Conservation (phyloP, 331 rosid genomes). For the Malus hybrid region DNA sequence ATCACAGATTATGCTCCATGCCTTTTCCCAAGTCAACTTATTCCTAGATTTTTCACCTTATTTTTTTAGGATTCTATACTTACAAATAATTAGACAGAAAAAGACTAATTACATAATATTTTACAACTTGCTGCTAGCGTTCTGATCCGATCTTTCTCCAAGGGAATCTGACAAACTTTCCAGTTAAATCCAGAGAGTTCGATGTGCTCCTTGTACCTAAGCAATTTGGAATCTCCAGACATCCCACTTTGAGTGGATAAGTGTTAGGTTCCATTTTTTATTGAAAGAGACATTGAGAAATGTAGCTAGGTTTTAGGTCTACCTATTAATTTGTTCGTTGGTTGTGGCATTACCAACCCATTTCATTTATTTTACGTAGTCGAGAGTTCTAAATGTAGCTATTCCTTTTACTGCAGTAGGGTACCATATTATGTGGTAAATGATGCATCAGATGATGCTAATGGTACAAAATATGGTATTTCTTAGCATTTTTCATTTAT, state of each 20-base stretch:
- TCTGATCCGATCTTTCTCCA: constrained; percentile 7
- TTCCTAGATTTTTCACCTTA: neutral
- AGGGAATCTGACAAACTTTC: constrained; percentile 29
- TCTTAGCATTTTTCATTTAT: too few species aligned
- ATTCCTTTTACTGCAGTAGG: neutral
- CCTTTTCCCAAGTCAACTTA: constrained; percentile 13
- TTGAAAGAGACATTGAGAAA: neutral
- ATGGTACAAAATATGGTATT: too few species aligned
- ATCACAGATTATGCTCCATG: neutral
- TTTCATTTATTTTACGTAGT: neutral
- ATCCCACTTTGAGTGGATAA: neutral
- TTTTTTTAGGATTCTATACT: neutral
- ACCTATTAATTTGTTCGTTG: neutral
- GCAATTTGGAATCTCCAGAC: constrained; percentile 6
- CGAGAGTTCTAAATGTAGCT: neutral
- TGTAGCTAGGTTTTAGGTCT: neutral
- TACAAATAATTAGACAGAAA: neutral
- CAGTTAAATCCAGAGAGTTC: constrained; percentile 13
- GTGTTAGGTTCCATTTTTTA: neutral
- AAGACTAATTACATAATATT: neutral
- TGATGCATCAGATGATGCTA: too few species aligned
- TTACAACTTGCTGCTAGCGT: neutral
- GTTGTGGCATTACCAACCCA: neutral
- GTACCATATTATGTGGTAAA: too few species aligned
- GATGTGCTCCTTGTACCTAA: constrained; percentile 15